phyloP scores from a whole-genome alignment of 1,139 yeast species.

The Blastobotrys arbuscula region DNA sequence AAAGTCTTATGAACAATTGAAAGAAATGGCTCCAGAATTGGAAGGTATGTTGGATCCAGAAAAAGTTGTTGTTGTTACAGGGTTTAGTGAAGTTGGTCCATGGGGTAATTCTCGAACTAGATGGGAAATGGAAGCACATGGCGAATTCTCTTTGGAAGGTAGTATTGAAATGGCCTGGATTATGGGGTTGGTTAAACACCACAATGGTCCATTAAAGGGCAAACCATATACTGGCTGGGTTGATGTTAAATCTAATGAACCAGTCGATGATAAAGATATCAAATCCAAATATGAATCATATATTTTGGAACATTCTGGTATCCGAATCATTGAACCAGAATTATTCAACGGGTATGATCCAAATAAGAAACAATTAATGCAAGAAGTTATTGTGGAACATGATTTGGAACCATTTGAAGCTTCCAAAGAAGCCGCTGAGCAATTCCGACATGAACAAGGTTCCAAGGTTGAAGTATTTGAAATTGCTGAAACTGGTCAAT shows the following conservation, averaged over 20 bases:
- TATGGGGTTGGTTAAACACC: slow-evolving; percentile 94
- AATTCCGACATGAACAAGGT: slow-evolving; percentile 90
- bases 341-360: slow-evolving; percentile 93
- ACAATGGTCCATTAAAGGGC: slow-evolving; percentile 89
- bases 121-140: slow-evolving; percentile 98
- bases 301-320: slow-evolving; percentile 90
- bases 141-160: slow-evolving; percentile 97
- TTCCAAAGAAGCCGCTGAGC: slow-evolving; percentile 91
- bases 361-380: slow-evolving; percentile 82
- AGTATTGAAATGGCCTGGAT: slow-evolving; percentile 99
- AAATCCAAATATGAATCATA: slow-evolving; percentile 85
- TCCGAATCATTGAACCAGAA: slow-evolving; percentile 94
- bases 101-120: slow-evolving; percentile 99
- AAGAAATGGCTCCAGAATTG: slow-evolving; percentile 59
- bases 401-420: slow-evolving; percentile 95
- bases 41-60: slow-evolving; percentile 92
- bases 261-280: slow-evolving; percentile 91
- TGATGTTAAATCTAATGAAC: slow-evolving; percentile 86
- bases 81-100: slow-evolving; percentile 98
- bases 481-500: slow-evolving; percentile 85
- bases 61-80: slow-evolving; percentile 87
- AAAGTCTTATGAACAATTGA: slow-evolving; percentile 70
- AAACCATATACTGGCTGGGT: slow-evolving; percentile 91
- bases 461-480: slow-evolving; percentile 90
- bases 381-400: slow-evolving; percentile 93